Percentiles rank a stretch among this genome's conserved stretches.
Conservation (phyloP, 169 alveolate genomes). For the Cryptosporidium sp. region DNA sequence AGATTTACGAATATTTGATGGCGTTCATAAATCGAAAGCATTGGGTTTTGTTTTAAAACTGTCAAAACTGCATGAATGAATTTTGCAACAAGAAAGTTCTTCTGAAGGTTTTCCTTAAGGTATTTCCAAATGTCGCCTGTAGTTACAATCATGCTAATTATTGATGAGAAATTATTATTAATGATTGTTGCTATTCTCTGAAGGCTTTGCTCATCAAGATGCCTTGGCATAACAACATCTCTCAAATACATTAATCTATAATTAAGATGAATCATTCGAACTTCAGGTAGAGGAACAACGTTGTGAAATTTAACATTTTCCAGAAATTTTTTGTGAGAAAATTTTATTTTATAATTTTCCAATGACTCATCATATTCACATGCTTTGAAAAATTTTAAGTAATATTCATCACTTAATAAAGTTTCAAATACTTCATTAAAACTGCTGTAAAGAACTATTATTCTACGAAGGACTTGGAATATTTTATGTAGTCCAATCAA, state of each 20-base stretch:
- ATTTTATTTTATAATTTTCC: conserved; percentile 45
- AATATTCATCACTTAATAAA: conserved; percentile 60
- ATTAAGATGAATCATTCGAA: conserved; percentile 51
- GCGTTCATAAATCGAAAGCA: conserved; percentile 64
- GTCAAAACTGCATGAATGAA: conserved; percentile 65
- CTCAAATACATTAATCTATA: conserved; percentile 82
- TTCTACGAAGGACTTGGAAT: conserved; percentile 46
- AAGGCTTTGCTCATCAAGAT: conserved; percentile 82
- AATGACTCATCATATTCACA: conserved; percentile 70
- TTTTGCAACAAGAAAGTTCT: conserved; percentile 70
- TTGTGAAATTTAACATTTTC: conserved; percentile 64
- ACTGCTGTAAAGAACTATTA: conserved; percentile 44
- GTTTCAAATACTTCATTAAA: conserved; percentile 62
- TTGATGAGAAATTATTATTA: conserved; percentile 80
- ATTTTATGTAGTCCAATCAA: conserved; percentile 43
- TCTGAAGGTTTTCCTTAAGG: conserved; percentile 49
- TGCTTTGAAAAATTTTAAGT: conserved; percentile 59
- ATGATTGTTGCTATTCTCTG: conserved; percentile 80
- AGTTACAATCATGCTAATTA: conserved; percentile 78
- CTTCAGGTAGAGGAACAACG: conserved; percentile 73
- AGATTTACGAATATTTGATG: conserved; percentile 55
- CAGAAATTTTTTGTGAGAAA: conserved; percentile 43
- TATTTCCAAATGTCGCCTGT: conserved; percentile 71
- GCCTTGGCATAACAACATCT: conserved; percentile 84
- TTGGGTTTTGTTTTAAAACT: conserved; percentile 65